A percentile compares a stretch with the other conserved stretches of the same genome.
Conservation (phyloP, 2,329 filamentous ascomycete genomes). For the Lojkania enalia region DNA sequence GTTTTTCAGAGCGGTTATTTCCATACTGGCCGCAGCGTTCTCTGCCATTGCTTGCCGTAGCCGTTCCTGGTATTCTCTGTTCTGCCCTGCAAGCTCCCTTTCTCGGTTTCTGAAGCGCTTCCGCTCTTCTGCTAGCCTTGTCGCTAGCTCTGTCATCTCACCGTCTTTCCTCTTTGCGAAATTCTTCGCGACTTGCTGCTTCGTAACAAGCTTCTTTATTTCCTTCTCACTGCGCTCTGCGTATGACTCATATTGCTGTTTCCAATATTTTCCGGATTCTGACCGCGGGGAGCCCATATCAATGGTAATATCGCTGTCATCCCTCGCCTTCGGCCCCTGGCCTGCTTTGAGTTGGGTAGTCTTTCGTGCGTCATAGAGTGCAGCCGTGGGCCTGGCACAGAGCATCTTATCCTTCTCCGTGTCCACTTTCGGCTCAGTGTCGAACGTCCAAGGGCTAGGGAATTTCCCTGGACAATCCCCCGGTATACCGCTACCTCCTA, state of each 20-base stretch:
- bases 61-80: conserved; percentile 50
- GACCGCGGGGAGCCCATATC: conserved; percentile 75
- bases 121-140: conserved; percentile 69
- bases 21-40: conserved; percentile 34
- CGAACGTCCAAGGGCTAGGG: conserved; percentile 56
- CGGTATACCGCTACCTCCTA: conserved; percentile 52
- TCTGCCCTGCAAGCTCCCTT: conserved; percentile 62
- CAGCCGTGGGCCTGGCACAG: conserved; percentile 50
- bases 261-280: conserved; percentile 78
- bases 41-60: conserved; percentile 40
- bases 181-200: conserved; percentile 78
- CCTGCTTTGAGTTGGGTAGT: conserved; percentile 38
- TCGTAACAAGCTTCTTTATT: conserved; percentile 76
- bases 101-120: conserved; percentile 68
- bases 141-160: conserved; percentile 67
- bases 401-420: conserved; percentile 36
- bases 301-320: conserved; percentile 66
- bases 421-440: conserved; percentile 33
- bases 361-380: conserved; percentile 50
- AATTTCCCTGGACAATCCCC: conserved; percentile 53
- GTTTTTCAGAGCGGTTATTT: conserved; percentile 39
- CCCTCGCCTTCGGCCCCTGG: conserved; percentile 41
- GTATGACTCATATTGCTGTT: conserved; percentile 74
- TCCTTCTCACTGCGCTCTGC: conserved; percentile 71
- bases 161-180: conserved; percentile 78